A percentile compares a stretch with the other conserved stretches of the same genome.
phyloP scores from a whole-genome alignment of 441 rosid species.

The Monsonia emarginata region DNA sequence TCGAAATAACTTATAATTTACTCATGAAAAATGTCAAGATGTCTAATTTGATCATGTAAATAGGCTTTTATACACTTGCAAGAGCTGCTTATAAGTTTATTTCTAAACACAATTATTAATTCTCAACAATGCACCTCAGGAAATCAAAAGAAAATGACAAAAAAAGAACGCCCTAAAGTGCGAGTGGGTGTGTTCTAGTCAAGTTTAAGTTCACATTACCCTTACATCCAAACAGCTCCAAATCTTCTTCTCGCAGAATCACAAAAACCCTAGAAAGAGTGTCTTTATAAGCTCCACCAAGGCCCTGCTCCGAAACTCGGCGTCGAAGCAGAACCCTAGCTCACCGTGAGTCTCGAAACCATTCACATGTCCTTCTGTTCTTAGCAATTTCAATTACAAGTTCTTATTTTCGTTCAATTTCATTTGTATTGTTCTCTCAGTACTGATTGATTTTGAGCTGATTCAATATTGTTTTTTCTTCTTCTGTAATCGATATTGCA shows the following conservation, averaged over 20 bases:
- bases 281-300: not conserved
- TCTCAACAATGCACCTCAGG: too few relatives aligned
- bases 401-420: not conserved
- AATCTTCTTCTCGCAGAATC: not conserved
- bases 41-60: too few relatives aligned
- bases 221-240: not conserved
- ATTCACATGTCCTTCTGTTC: not conserved
- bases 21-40: too few relatives aligned
- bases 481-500: too few relatives aligned
- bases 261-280: not conserved
- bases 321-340: not conserved
- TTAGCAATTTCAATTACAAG: not conserved
- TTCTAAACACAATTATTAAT: too few relatives aligned
- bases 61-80: too few relatives aligned
- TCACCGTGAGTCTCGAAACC: not conserved
- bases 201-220: not conserved
- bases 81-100: too few relatives aligned
- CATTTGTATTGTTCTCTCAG: not conserved
- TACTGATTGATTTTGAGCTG: not conserved
- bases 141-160: too few relatives aligned
- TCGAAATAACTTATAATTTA: too few relatives aligned
- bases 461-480: too few relatives aligned
- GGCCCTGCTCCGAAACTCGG: not conserved
- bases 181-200: too few relatives aligned
- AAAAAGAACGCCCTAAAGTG: too few relatives aligned